A percentile compares a stretch with the other conserved stretches of the same genome.
Conservation (phyloP, 2,329 filamentous ascomycete species). For the Pestalotiopsis fici region DNA sequence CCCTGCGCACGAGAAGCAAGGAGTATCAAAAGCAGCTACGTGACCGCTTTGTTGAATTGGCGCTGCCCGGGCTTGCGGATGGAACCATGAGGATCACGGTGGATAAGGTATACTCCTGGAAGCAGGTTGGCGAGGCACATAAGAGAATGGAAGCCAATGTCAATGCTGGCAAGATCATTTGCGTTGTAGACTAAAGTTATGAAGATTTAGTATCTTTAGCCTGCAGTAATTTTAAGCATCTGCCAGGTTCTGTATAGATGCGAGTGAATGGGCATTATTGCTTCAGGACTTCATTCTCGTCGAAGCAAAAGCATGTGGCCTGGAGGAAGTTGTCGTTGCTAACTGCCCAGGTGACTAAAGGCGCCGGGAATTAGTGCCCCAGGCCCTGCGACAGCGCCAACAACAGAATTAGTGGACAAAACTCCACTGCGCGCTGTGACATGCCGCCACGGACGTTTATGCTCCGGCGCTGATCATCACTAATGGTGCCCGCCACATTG, state of each 20-base stretch:
- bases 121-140: neutral
- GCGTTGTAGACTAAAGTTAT: neutral
- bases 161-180: conserved; percentile 3
- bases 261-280: neutral
- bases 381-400: neutral
- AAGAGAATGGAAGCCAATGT: conserved; percentile 3
- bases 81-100: neutral
- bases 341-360: no score
- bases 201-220: no score
- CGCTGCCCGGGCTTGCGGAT: conserved; percentile 1
- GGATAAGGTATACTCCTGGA: conserved; percentile 3
- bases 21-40: conserved; percentile 1
- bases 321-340: no score
- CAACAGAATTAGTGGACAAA: neutral
- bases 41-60: neutral
- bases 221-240: neutral
- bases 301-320: no score
- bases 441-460: neutral
- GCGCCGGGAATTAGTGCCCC: neutral
- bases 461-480: neutral
- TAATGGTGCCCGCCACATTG: neutral
- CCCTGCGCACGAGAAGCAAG: neutral
- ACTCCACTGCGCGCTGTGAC: neutral
- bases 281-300: no score
- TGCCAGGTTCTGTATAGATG: neutral